These are phyloP conservation scores for Neurospora sp. DNA, from an alignment of 495 filamentous ascomycete species.

Conservation along the genomic window DNA sequence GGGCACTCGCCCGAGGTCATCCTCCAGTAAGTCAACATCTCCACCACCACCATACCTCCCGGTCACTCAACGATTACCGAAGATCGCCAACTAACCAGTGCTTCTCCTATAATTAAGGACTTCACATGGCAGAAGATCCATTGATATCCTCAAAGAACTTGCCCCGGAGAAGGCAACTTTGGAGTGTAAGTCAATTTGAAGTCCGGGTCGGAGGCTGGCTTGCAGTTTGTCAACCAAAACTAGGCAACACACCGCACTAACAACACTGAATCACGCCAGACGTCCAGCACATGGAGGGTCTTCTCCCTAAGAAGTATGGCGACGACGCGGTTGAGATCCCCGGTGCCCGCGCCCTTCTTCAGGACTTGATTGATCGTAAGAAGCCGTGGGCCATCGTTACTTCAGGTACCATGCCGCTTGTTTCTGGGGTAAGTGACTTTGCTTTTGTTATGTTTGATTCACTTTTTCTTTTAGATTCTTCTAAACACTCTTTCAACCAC, in stretches of 20 bases:
- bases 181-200: constrained; percentile 58
- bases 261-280: constrained; percentile 40
- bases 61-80: neutral
- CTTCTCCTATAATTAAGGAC: constrained; percentile 29
- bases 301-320: constrained; percentile 66
- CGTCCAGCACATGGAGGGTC: constrained; percentile 64
- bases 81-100: neutral
- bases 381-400: constrained; percentile 90
- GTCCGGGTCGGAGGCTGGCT: neutral
- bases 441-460: neutral
- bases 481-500: neutral
- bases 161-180: constrained; percentile 74
- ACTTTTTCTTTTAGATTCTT: neutral
- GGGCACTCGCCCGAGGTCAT: constrained; percentile 74
- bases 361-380: constrained; percentile 28
- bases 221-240: neutral
- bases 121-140: constrained; percentile 78
- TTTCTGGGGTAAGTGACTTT: constrained; percentile 43
- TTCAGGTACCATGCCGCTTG: constrained; percentile 69
- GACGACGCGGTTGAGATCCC: constrained; percentile 73
- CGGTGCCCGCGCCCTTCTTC: constrained; percentile 42
- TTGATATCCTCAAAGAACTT: constrained; percentile 67
- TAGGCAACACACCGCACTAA: neutral
- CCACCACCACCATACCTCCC: neutral
- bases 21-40: constrained; percentile 36